Base-by-base conservation (phyloP, 2,329 filamentous ascomycete genomes). In the Cercospora brassicicola region DNA sequence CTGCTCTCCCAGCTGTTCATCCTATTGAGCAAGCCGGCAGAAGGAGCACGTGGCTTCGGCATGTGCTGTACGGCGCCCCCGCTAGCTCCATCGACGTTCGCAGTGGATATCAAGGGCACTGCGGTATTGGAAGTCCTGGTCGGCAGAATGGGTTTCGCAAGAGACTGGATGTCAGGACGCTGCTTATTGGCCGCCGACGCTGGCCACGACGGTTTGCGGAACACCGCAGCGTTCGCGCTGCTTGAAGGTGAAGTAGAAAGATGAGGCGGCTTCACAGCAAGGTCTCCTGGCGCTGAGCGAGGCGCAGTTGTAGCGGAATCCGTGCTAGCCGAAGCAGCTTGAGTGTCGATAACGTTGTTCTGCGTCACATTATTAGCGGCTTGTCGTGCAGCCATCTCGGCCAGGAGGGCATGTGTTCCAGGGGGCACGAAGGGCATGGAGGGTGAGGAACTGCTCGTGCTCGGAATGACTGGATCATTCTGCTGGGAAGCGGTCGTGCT, bases 1-100 rank as follows among this genome's bases (percentile, higher is more conserved):
- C 56, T 53, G 13, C 51, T 66, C 59, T 83, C 82, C 57, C 83
- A 80, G n/a, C 79, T 81, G 0, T 79, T 79, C 81, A 84, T 84
- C 20, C 82, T 77, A 59, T 81, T 78, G 59, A 84, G 70, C n/a
- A 84, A 70, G 2, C 80, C 79, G 0, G 82, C 77, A 10, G 80
- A 82, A 0, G 81, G 78, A 7, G 78, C 72, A 26, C 78, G 68
- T 3, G 73, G 75, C 60, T 73, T 75, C 1, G 75, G 75, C 15
- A 71, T 42, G 20, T 53, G 48, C 5, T 69, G 62, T 15, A 67
- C 63, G 13, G 39, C 23, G 11, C 42, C 55, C 18, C 59, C 20
- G 15, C 59, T 64, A 6, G 39, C 59, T 20, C 64, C 45, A 48
- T 67, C 67, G 5, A 42, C 9, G 26, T 66, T 69, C 20, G 45